Base-by-base conservation (phyloP, 2,329 filamentous ascomycete genomes). In the Pestalotiopsis sp. region DNA sequence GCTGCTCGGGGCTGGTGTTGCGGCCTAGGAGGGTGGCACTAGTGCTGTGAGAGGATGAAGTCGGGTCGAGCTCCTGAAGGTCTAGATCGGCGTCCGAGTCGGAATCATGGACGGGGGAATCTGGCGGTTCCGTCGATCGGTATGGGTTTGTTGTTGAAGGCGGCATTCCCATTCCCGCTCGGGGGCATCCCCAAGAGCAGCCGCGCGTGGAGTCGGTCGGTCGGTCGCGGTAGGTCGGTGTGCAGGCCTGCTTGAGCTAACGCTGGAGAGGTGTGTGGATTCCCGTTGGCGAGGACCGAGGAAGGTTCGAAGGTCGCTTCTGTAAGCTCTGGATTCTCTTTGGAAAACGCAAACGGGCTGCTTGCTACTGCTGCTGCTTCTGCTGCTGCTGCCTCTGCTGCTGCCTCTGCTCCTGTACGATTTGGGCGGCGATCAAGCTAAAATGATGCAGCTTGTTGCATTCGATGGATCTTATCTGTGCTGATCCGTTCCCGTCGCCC, bases 31-130 rank as follows among this genome's bases (percentile, higher is more conserved):
- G 75, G 39, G 75, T 75, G 64, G 76, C 73, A 74, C 69, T 77
- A 70, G 73, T 79, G 75, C 74, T 77, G 75, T 72, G 77, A n/a
- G 82, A 81, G 69, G 77, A 74, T 41, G 76, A 76, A 23, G 78
- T 78, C 67, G 93, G 92, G 77, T 95, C 92, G 73, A 96, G 90
- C 84, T 95, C 93, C 76, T 93, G 87, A 73, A 94, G 86, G 75
- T 95, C 92, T 75, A 96, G 85, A 71, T 93, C 91, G 74, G 91
- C 88, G 78, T 95, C 92, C 71, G 91, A 93, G 78, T 95, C 92
- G 77, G 91, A 93, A 77, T 94, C 92, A 81, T 90, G 84, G 75
- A 84, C 81, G 70, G 86, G 86, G 70, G 87, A 89, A 81, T 92
- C 89, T 80, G 90, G 90, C 76, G 88, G 87, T 79, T 91, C 87